Evolutionary conservation across 2,329 filamentous ascomycete genomes (phyloP), one percentile per base, ranked within the genome.

Genomic region (Ramichloridium luteum): DNA sequence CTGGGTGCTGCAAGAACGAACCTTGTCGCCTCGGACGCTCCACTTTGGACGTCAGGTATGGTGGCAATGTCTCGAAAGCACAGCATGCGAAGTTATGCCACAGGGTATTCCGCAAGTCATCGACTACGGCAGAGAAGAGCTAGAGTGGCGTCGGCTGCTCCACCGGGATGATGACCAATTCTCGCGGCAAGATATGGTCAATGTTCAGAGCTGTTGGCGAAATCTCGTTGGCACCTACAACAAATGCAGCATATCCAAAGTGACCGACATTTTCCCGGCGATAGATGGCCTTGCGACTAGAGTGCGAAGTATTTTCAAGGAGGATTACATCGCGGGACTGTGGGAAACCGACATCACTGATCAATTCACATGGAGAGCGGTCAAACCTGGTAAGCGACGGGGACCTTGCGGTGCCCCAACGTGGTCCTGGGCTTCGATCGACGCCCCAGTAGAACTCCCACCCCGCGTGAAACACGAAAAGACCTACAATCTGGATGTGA

Each of bases 1-100:
- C 11, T 43, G 40, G 40, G 39, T 41, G 5, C 8, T 37, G 9
- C 39, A 56, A 18, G 53, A 41, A 23, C 34, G 38, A 4, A 12
- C 33, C 10, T 32, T 42, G 6, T 16, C 38, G 5, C 37, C 30
- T 9, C 28, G 38, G n/a, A 35, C 28, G 11, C 5, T 42, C 6
- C 38, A 42, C 26, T 42, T 42, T 18, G 30, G 16, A 6, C 11
- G 22, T 12, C 38, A 41, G 29, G 10, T 38, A n/a, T 32, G 32
- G 11, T 42, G 39, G 39, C 30, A 42, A 28, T 42, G 38, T 27
- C 23, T 14, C 6, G 20, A 17, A 13, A n/a, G 30, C 6, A 28
- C 17, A 3, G 38, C 37, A n/a, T 39, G 33, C 14, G 38, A 41
- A 16, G 31, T n/a, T n/a, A 29, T 31, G 25, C 38, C 38, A 10